Evolutionary conservation across 495 filamentous ascomycete species (phyloP), one percentile per base, ranked within the genome.

Genomic region (Aspergillus bridgeri): DNA sequence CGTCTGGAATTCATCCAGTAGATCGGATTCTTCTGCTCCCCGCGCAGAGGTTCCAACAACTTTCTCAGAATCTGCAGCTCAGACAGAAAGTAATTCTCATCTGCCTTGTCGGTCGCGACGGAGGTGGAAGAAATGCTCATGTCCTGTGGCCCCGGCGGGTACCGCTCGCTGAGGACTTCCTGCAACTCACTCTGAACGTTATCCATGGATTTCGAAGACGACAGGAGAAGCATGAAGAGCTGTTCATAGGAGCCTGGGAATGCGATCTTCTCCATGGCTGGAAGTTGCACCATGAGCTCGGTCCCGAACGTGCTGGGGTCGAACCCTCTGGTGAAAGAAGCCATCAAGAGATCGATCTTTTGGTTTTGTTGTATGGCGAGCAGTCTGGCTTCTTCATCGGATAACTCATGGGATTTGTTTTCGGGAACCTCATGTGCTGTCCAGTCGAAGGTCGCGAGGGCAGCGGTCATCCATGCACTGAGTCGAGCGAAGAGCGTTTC

Each of bases 171-270:
- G 6, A 69, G 22, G 60, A 60, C 65, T 4, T 29, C 23, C 51
- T 60, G 58, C 51, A 69, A 38, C 2, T 50, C 23, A 3, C 52
- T 8, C 56, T 69, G 67, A 21, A 56, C 47, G 5, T 21, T n/a
- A 9, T 67, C 51, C 42, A 69, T 38, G 3, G 47, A 18, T 2
- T 48, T 49, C 42, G 23, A 60, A 3, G 46, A 23, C 24, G 58
- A 51, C 23, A 67, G 58, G 20, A 69, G 42, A 8, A 69, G 45
- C 5, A 67, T 11, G 18, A 71, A 33, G 6, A 71, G 55, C 48
- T 71, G 68, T 5, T 52, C 53, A 42, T 64, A 69, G 5, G 64
- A 64, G 19, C 68, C 66, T 0, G 68, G 68, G 9, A 64, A 54
- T 2, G 62, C 49, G 24, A 53, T 29, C 2, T 51, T 22, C 2